Evolutionary conservation across 495 filamentous ascomycete species (phyloP).

Genomic region (Neurospora hispaniola): DNA sequence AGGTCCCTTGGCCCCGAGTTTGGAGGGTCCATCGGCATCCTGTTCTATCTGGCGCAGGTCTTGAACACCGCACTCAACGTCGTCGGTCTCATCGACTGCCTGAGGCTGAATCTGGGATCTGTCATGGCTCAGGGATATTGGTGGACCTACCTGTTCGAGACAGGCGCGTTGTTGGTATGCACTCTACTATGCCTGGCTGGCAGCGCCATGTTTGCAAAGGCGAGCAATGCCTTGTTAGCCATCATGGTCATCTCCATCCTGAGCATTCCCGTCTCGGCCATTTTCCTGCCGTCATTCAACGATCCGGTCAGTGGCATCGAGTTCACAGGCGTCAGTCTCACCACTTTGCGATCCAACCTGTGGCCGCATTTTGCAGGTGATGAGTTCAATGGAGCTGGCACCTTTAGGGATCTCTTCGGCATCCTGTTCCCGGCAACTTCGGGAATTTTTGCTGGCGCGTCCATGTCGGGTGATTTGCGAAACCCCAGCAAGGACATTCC

Average conservation of each 20-base stretch:
- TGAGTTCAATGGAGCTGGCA: slow-evolving; percentile 51
- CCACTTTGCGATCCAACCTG: slow-evolving; percentile 62
- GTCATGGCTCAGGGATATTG: slow-evolving; percentile 60
- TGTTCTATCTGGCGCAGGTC: slow-evolving; percentile 77
- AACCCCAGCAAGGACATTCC: slow-evolving; percentile 81
- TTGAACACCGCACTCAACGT: slow-evolving; percentile 87
- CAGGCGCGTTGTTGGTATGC: slow-evolving; percentile 59
- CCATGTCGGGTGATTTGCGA: slow-evolving; percentile 79
- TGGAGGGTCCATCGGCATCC: slow-evolving; percentile 81
- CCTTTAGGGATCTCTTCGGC: slow-evolving; percentile 75
- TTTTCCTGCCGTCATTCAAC: slow-evolving; percentile 56
- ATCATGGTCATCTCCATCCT: slow-evolving; percentile 65
- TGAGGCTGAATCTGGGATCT: slow-evolving; percentile 67
- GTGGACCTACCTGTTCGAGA: slow-evolving; percentile 73
- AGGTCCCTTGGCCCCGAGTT: slow-evolving; percentile 81
- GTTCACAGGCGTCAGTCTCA: slow-evolving; percentile 63
- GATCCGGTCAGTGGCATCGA: slow-evolving; percentile 49
- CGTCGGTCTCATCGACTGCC: slow-evolving; percentile 74
- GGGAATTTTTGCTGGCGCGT: slow-evolving; percentile 63
- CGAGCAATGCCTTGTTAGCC: slow-evolving; percentile 67
- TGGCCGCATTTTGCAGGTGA: slow-evolving; percentile 38
- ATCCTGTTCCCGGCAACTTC: slow-evolving; percentile 77
- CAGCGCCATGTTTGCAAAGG: slow-evolving; percentile 68
- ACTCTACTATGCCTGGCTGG: slow-evolving; percentile 71
- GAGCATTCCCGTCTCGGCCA: slow-evolving; percentile 69